Conservation (phyloP, 1,284 basidiomycete species). For the Leccinum holopus region DNA sequence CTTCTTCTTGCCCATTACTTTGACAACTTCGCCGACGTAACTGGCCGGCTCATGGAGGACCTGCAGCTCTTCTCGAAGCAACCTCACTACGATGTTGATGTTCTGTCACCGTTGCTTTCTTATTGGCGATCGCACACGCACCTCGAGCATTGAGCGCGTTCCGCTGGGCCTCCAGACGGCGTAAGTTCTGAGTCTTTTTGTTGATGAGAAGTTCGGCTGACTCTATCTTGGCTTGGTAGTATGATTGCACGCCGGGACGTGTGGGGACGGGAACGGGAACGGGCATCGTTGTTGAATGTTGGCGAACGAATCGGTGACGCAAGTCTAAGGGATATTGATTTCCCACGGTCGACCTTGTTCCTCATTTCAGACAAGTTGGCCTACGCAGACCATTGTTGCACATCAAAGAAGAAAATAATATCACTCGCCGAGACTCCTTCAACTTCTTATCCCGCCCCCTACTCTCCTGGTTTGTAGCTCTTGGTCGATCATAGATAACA, state of each 20-base stretch:
- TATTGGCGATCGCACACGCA: slow-evolving; percentile 35
- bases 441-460: too few relatives aligned
- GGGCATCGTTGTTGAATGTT: slow-evolving; percentile 37
- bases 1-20: slow-evolving; percentile 99
- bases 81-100: slow-evolving; percentile 54
- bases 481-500: too few relatives aligned
- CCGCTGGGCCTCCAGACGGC: slow-evolving; percentile 93
- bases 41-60: slow-evolving; percentile 95
- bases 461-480: too few relatives aligned
- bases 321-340: neutral
- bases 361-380: too few relatives aligned
- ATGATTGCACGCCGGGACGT: slow-evolving; percentile 72
- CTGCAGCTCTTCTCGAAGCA: slow-evolving; percentile 92
- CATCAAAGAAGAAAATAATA: too few relatives aligned
- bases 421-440: too few relatives aligned
- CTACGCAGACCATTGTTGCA: too few relatives aligned
- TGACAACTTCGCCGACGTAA: slow-evolving; percentile 97
- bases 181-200: slow-evolving; percentile 94
- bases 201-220: slow-evolving; percentile 90
- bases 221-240: slow-evolving; percentile 97
- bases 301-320: neutral
- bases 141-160: slow-evolving; percentile 96
- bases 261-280: slow-evolving; percentile 40
- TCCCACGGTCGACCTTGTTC: neutral
- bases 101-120: neutral